Evolutionary conservation across 768 basidiomycete species (phyloP), one percentile per base, ranked within the genome.

Genomic region (Suillus luteus): DNA sequence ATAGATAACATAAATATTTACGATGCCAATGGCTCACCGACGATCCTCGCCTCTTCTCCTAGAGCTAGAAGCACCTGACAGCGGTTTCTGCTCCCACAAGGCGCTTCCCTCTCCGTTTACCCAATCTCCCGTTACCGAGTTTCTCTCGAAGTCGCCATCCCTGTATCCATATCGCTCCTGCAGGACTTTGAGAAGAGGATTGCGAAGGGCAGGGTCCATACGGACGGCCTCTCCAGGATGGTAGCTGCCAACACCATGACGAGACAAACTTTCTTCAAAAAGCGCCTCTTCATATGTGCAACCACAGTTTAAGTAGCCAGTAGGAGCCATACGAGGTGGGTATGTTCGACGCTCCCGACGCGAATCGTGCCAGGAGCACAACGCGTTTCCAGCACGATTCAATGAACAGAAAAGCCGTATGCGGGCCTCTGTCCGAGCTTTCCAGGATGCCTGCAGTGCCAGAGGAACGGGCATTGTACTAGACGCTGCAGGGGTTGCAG

Each of bases 301-400:
- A 8, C 93, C 92, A 69, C 92, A 95, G 79, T 95, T 95, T 62
- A 95, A 85, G 68, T 83, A 83, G 11, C 91, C 89, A 0, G 82
- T 78, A 11, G 92, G 92, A 5, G 92, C 93, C 80, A 89, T 89
- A 54, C 92, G 86, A 11, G 93, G 91, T 4, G 92, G 90, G 69
- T 83, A 86, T 0, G 82, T 81, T 10, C 93, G 85, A 37, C 93
- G 87, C 76, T 95, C 92, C 35, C 92, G 86, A 54, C 92, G 83
- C 2, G 92, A 92, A 74, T 95, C 93, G 70, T 95, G 92, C 92
- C 92, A 95, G 4, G 93, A 88, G 73, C 92, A 94, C 41, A 94
- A 83, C 1, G 92, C 92, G 68, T 95, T 95, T 38, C 93, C 93
- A 0, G 92, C 92, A 59, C 93, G 86, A 75, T 95, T 94, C 37